Percentiles rank a stretch among this genome's conserved stretches.
Evolutionary conservation across 371 early-diverging fungal species (phyloP).

Genomic region (Umbelopsis sp.): DNA sequence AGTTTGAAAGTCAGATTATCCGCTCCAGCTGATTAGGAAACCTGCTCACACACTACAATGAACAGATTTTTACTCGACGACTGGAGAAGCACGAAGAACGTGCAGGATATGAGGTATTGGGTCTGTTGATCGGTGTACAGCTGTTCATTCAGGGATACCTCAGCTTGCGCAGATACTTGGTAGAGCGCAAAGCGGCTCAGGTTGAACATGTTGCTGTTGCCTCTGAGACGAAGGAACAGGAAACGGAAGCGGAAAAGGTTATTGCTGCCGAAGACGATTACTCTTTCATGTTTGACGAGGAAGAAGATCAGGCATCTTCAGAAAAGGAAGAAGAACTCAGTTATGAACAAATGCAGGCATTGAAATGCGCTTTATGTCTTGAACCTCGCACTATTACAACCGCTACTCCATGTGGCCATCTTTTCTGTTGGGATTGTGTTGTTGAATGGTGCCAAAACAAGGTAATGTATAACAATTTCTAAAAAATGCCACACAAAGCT

Average conservation of each 20-base stretch:
- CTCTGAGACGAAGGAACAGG: conserved; percentile 20
- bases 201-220: conserved; percentile 24
- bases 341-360: conserved; percentile 43
- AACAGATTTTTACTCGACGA: conserved; percentile 74
- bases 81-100: conserved; percentile 74
- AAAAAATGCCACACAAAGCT: not conserved
- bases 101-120: conserved; percentile 85
- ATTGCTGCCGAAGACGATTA: conserved; percentile 45
- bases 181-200: conserved; percentile 23
- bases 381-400: conserved; percentile 76
- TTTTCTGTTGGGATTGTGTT: conserved; percentile 93
- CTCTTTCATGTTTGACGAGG: conserved; percentile 45
- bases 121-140: conserved; percentile 76
- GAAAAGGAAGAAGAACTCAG: conserved; percentile 31
- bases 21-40: not conserved
- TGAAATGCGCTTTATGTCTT: conserved; percentile 87
- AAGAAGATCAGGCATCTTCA: conserved; percentile 29
- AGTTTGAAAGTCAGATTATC: conserved; percentile 21
- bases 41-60: not conserved
- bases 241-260: conserved; percentile 16
- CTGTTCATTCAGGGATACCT: conserved; percentile 59
- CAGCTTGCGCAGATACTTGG: conserved; percentile 37
- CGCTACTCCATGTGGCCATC: conserved; percentile 89
- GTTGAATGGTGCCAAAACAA: conserved; percentile 90
- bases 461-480: conserved; percentile 42